These are phyloP conservation scores for Aspergillus tamarii DNA, from an alignment of 2,329 filamentous ascomycete genomes.

Conservation along the genomic window DNA sequence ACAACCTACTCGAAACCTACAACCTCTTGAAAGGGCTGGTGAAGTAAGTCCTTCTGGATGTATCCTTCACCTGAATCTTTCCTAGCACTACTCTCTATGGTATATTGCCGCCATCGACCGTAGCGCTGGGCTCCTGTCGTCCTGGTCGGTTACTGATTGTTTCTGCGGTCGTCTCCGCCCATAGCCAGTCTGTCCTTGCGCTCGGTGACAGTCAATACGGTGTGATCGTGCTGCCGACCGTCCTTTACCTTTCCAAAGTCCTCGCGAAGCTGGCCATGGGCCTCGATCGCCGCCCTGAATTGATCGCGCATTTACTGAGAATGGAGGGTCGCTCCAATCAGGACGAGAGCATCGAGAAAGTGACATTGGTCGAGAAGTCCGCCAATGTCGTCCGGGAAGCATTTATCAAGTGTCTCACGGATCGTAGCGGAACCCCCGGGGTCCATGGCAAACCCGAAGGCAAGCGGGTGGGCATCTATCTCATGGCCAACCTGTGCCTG, in stretches of 20 bases:
- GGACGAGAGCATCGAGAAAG: slow-evolving; percentile 67
- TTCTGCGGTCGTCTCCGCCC: background rate
- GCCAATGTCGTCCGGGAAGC: slow-evolving; percentile 89
- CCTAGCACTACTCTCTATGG: background rate
- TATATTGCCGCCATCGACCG: background rate
- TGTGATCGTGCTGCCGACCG: slow-evolving; percentile 78
- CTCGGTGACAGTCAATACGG: slow-evolving; percentile 79
- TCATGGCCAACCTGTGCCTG: slow-evolving; percentile 86
- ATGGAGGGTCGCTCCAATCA: slow-evolving; percentile 49
- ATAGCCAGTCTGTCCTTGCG: slow-evolving; percentile 78
- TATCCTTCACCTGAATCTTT: background rate
- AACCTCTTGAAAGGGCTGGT: slow-evolving; percentile 72
- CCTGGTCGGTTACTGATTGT: slow-evolving; percentile 11
- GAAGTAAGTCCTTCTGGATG: slow-evolving; percentile 59
- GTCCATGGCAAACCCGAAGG: slow-evolving; percentile 71
- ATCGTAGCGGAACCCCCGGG: slow-evolving; percentile 68
- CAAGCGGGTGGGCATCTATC: slow-evolving; percentile 85
- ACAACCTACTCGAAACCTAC: slow-evolving; percentile 75
- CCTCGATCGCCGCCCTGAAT: slow-evolving; percentile 76
- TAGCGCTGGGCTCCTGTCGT: background rate
- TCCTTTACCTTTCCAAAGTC: slow-evolving; percentile 78
- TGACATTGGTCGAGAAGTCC: slow-evolving; percentile 82
- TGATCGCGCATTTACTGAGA: slow-evolving; percentile 66
- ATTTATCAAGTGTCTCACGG: slow-evolving; percentile 86
- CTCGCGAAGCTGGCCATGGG: slow-evolving; percentile 82